phyloP scores from a whole-genome alignment of 768 basidiomycete species.

The Serendipita indica region DNA sequence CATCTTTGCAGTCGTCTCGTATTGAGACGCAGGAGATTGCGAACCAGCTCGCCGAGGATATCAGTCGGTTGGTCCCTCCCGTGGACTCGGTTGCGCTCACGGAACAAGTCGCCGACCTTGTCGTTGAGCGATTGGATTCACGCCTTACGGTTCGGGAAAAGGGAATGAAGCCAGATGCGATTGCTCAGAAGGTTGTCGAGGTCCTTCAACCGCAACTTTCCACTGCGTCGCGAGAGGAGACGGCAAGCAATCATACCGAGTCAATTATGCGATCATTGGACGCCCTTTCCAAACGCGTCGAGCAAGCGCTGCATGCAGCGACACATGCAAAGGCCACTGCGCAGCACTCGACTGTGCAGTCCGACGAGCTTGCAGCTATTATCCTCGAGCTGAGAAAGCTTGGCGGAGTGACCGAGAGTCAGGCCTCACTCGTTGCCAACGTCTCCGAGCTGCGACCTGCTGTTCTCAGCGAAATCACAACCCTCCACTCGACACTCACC shows the following conservation, averaged over 20 bases:
- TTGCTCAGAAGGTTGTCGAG: constrained; percentile 8
- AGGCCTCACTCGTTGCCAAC: not conserved
- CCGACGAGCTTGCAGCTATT: not conserved
- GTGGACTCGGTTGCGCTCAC: constrained; percentile 78
- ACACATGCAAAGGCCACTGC: not conserved
- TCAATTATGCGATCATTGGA: not conserved
- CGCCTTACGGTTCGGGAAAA: constrained; percentile 67
- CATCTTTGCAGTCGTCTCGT: constrained; percentile 20
- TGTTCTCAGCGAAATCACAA: not conserved
- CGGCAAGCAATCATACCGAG: not conserved
- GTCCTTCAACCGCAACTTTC: not conserved
- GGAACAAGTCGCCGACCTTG: constrained; percentile 78
- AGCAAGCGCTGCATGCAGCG: not conserved
- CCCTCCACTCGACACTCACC: not conserved
- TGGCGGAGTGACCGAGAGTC: no score
- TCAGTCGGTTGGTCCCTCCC: constrained; percentile 55
- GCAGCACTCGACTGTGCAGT: not conserved
- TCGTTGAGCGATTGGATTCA: constrained; percentile 72
- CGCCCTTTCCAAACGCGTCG: no score
- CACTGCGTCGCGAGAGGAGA: not conserved
- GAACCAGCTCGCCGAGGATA: constrained; percentile 47
- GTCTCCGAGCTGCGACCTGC: not conserved
- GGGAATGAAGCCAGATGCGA: constrained; percentile 11
- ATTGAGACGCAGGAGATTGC: constrained; percentile 43
- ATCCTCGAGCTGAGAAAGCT: not conserved